Conservation (phyloP, 768 basidiomycete genomes). For the Rhodotorula taiwanensis region DNA sequence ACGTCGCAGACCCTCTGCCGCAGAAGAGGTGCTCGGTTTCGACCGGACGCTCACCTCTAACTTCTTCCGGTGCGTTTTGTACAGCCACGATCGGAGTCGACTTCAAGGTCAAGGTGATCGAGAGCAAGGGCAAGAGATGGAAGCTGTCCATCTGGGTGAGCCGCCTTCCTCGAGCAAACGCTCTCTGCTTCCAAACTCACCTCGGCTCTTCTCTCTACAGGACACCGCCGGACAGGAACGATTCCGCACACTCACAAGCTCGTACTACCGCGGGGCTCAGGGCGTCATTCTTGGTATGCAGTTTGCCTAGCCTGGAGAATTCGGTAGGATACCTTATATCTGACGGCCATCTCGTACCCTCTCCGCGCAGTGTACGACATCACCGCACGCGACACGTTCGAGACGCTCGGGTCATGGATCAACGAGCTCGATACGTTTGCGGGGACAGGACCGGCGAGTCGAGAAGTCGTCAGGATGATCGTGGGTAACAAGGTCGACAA, state of each 20-base stretch:
- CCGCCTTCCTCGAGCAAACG: conserved; percentile 13
- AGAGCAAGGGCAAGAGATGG: conserved; percentile 44
- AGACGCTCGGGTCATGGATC: conserved; percentile 74
- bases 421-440: conserved; percentile 83
- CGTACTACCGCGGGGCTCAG: conserved; percentile 71
- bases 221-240: conserved; percentile 96
- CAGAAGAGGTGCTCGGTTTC: conserved; percentile 40
- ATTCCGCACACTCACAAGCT: conserved; percentile 82
- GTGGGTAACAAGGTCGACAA: conserved; percentile 90
- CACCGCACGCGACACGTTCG: conserved; percentile 82
- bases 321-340: too few species aligned
- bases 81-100: conserved; percentile 47
- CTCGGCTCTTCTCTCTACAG: too few species aligned
- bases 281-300: conserved; percentile 50
- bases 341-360: too few species aligned
- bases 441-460: conserved; percentile 51
- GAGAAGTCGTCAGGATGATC: conserved; percentile 82
- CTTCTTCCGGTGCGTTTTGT: conserved; percentile 22
- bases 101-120: conserved; percentile 47
- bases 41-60: conserved; percentile 43
- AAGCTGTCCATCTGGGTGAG: conserved; percentile 96
- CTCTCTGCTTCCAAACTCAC: too few species aligned
- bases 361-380: conserved; percentile 83
- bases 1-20: conserved; percentile 53
- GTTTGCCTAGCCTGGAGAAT: too few species aligned